These are phyloP conservation scores for Aspergillus carbonarius DNA, from an alignment of 2,329 filamentous ascomycete genomes.

Conservation along the genomic window DNA sequence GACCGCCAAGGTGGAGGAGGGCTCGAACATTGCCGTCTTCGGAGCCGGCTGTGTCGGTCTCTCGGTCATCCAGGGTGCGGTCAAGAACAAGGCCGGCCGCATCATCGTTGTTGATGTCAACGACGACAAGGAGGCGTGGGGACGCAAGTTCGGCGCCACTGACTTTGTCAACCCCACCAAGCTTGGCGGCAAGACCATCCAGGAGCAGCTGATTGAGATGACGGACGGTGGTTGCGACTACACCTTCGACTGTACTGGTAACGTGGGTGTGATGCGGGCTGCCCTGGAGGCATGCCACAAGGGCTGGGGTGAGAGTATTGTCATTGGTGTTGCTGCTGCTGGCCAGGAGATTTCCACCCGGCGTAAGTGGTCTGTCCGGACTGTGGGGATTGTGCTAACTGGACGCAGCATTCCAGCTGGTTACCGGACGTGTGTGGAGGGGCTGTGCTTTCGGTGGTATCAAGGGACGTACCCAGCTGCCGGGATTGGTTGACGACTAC, in stretches of 20 bases:
- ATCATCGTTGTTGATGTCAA: slow-evolving; percentile 75
- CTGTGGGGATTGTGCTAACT: slow-evolving; percentile 17
- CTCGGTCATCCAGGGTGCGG: slow-evolving; percentile 90
- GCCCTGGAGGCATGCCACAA: slow-evolving; percentile 98
- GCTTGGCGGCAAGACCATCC: slow-evolving; percentile 72
- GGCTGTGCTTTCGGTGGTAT: slow-evolving; percentile 97
- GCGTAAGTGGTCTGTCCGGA: slow-evolving; percentile 60
- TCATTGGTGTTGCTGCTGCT: slow-evolving; percentile 95
- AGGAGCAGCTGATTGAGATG: slow-evolving; percentile 93
- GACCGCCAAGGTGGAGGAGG: slow-evolving; percentile 87
- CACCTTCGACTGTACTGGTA: slow-evolving; percentile 98
- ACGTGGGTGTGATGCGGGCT: slow-evolving; percentile 91
- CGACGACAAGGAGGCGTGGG: slow-evolving; percentile 85
- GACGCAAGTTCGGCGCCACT: slow-evolving; percentile 91
- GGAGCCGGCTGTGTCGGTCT: slow-evolving; percentile 95
- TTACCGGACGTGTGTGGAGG: slow-evolving; percentile 96
- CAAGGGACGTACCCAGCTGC: slow-evolving; percentile 93
- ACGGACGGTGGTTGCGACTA: slow-evolving; percentile 98
- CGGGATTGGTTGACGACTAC: slow-evolving; percentile 85
- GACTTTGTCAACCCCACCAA: slow-evolving; percentile 94
- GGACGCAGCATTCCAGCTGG: slow-evolving; percentile 84
- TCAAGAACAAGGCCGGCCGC: slow-evolving; percentile 70
- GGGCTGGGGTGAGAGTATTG: slow-evolving; percentile 96
- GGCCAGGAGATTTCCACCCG: slow-evolving; percentile 93
- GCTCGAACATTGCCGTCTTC: slow-evolving; percentile 86